Base-by-base conservation (phyloP, 2,329 filamentous ascomycete species). In the Chalara sp. region DNA sequence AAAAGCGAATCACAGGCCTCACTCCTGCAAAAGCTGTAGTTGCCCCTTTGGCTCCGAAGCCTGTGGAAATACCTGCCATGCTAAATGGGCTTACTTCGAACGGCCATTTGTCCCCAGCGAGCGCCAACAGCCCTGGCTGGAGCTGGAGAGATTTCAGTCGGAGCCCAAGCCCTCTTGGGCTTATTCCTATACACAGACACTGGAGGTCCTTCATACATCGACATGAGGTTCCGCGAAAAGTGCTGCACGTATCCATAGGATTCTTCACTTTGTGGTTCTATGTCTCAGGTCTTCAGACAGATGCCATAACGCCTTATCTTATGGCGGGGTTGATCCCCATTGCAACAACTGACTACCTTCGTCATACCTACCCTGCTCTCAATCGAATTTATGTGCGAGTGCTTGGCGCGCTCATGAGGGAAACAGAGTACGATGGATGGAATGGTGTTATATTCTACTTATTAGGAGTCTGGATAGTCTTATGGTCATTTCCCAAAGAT, bases 361-460 rank as follows among this genome's bases (percentile, higher is more conserved):
- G 93, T 48, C 91, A 96, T 70, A 81, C 83, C 60, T 93, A 83
- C 61, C 80, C 86, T 53, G 78, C 83, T 1, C 79, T 99, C 63
- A 99, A 99, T 68, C 79, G 84, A 37, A 67, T 96, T 51, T 99
- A 97, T 69, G 92, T 97, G 61, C 82, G 79, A 51, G 78, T 81
- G 37, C 72, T 97, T 11, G 93, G 93, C 44, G 89, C 91, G 1
- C 76, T 99, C 60, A 99, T 99, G 93, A 87, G 93, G 49, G 93
- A 99, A 73, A 93, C 87, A 57, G 93, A 99, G 71, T 95, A 92
- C 60, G 78, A 84, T 45, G 89, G 90, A 47, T 99, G 89, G 77
- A 99, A 99, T 67, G 93, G 93, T 48, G 92, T 97, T 59, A 95
- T 99, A 58, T 96, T 88, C 75, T 99, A 97, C 70, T 81, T 99